These are phyloP conservation scores for Antrodiella citrinella DNA, from an alignment of 768 basidiomycete genomes.

Conservation along the genomic window DNA sequence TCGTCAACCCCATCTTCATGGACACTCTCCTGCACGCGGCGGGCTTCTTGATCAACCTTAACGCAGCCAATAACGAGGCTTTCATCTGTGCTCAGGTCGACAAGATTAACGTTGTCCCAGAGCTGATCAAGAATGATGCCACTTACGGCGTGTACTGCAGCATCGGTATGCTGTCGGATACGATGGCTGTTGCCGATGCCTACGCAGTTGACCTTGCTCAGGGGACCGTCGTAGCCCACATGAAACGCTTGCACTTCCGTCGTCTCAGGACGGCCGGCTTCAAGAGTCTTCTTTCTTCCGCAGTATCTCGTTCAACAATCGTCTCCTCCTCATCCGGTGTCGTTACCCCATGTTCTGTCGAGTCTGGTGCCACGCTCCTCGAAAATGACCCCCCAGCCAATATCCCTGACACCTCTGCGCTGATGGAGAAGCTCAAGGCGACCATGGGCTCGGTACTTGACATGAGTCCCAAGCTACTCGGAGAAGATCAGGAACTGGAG, in stretches of 20 bases:
- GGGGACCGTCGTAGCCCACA: constrained; percentile 40
- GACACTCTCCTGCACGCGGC: constrained; percentile 64
- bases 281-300: constrained; percentile 7
- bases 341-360: neutral
- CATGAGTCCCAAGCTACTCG: constrained; percentile 26
- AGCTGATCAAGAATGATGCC: constrained; percentile 30
- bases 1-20: constrained; percentile 48
- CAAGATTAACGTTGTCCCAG: constrained; percentile 37
- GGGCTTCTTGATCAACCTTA: constrained; percentile 62
- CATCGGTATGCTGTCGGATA: constrained; percentile 34
- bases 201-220: constrained; percentile 36
- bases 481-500: constrained; percentile 39
- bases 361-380: neutral
- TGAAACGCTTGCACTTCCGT: constrained; percentile 54
- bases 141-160: constrained; percentile 47
- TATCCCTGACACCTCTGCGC: neutral
- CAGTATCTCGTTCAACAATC: neutral
- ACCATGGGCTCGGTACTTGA: constrained; percentile 40
- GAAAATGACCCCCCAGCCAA: neutral
- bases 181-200: constrained; percentile 41
- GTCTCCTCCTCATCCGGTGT: neutral
- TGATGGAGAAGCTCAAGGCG: constrained; percentile 11
- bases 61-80: constrained; percentile 39
- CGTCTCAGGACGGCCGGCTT: constrained; percentile 44
- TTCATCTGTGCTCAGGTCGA: constrained; percentile 58